Base-by-base conservation (phyloP, 176 grass and related monocot species). In the Avena insularis region DNA sequence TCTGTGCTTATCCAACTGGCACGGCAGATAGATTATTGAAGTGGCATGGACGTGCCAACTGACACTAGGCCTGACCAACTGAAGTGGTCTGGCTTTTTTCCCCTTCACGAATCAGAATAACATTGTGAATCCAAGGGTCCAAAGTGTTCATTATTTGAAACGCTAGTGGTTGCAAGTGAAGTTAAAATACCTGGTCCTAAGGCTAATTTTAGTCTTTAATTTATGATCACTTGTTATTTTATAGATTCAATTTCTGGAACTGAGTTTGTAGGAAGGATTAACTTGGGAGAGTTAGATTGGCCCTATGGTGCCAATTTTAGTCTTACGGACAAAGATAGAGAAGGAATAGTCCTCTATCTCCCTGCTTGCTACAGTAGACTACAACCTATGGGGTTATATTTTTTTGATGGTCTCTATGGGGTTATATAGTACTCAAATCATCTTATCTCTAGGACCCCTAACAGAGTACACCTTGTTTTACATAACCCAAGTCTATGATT, bases 291-390 rank as follows among this genome's bases (percentile, higher is more conserved):
- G 64, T 36, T 68, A 35, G 64, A 12, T 68, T 66, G 63, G 27
- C 23, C 40, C 40, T 43, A 43, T 43, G 40, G 40, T 43, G 40
- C 40, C 40, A 43, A 43, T 43, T 43, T 43, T 43, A 43, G 62
- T 65, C 62, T 14, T 65, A 31, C 3, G 12, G 5, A 12, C 25
- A 65, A 14, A 25, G 25, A 65, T 27, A 31, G 12, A 67, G 64
- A 67, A 35, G 64, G 6, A 65, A 65, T 67, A 67, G 29, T 67
- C 64, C 35, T 67, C 4, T 67, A 67, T 67, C 64, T 67, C 64
- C 13, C 13, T 67, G 64, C 64, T 67, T 67, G 64, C 33, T 67
- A 15, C 29, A 35, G 64, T 67, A 66, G 5, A 66, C 12, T 33
- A 35, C 29, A 14, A 33, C 64, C 12, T 67, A 3, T 67, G 5